phyloP scores from a whole-genome alignment of 2,329 filamentous ascomycete species.

The Lachnellula cervina region DNA sequence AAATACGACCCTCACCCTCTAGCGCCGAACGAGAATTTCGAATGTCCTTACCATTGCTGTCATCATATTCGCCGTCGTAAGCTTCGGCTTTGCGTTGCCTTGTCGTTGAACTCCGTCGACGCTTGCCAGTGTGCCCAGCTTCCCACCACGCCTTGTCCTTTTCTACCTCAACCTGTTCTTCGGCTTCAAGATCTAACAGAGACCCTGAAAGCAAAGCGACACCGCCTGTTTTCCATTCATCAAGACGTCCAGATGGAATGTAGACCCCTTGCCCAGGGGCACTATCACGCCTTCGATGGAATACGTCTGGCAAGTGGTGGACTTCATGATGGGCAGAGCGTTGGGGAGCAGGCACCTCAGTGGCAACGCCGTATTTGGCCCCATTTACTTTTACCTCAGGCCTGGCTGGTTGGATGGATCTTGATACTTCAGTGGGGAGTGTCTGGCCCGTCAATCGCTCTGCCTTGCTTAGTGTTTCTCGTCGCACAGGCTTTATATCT shows the following conservation, averaged over 20 bases:
- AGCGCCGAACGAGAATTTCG: slow-evolving; percentile 10
- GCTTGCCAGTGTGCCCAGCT: slow-evolving; percentile 42
- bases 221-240: slow-evolving; percentile 69
- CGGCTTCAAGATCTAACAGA: slow-evolving; percentile 55
- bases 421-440: slow-evolving; percentile 6
- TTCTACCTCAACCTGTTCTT: slow-evolving; percentile 36
- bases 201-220: slow-evolving; percentile 55
- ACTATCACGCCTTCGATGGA: slow-evolving; percentile 28
- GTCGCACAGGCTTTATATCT: slow-evolving; percentile 21
- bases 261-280: slow-evolving; percentile 52
- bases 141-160: slow-evolving; percentile 75
- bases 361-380: slow-evolving; percentile 16
- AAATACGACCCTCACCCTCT: slow-evolving; percentile 16
- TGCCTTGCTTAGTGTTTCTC: slow-evolving; percentile 25
- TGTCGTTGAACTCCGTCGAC: slow-evolving; percentile 32
- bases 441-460: slow-evolving; percentile 27
- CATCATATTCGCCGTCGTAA: slow-evolving; percentile 64
- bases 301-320: slow-evolving; percentile 27
- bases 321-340: slow-evolving; percentile 10
- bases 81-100: slow-evolving; percentile 49
- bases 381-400: slow-evolving; percentile 21
- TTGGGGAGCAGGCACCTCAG: slow-evolving; percentile 3
- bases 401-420: slow-evolving; percentile 11
- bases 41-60: slow-evolving; percentile 47
- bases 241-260: slow-evolving; percentile 53